Evolutionary conservation across 1,284 basidiomycete species (phyloP).

Genomic region (Coniophora puteana): DNA sequence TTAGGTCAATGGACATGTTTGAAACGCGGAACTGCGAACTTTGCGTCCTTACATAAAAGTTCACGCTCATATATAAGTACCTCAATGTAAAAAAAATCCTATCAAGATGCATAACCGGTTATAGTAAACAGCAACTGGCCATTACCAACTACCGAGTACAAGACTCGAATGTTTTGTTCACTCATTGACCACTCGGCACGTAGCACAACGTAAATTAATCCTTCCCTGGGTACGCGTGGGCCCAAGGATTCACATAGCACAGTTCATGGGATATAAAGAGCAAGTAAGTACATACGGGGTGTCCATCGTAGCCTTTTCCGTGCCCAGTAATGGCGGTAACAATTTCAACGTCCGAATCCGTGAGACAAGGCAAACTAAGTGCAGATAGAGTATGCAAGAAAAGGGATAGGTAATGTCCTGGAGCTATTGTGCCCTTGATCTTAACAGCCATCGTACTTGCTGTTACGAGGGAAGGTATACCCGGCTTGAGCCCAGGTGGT

Average conservation of each 20-base stretch:
- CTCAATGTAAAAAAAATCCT: too few species aligned
- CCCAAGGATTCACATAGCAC: not conserved
- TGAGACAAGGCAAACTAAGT: too few species aligned
- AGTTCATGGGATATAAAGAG: not conserved
- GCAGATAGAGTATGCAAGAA: too few species aligned
- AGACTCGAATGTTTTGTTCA: not conserved
- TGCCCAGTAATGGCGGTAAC: slow-evolving; percentile 7
- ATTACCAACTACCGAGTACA: too few species aligned
- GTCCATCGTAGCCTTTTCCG: slow-evolving; percentile 5
- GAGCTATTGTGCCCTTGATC: slow-evolving; percentile 14
- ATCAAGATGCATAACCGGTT: too few species aligned
- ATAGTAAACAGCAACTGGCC: too few species aligned
- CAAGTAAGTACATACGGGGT: slow-evolving; percentile 9
- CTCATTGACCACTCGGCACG: not conserved
- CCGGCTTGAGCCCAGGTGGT: slow-evolving; percentile 73
- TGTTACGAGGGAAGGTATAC: slow-evolving; percentile 68
- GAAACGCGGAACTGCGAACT: too few species aligned
- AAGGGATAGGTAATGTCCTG: slow-evolving; percentile 9
- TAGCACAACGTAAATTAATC: slow-evolving; percentile 1
- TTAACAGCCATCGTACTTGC: slow-evolving; percentile 51
- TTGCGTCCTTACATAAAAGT: too few species aligned
- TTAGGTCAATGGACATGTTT: slow-evolving; percentile 80
- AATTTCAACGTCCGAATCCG: too few species aligned
- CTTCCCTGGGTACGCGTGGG: not conserved
- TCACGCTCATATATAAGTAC: too few species aligned